These are phyloP conservation scores for Podaxis rugospora DNA, from an alignment of 768 basidiomycete species.

Conservation along the genomic window DNA sequence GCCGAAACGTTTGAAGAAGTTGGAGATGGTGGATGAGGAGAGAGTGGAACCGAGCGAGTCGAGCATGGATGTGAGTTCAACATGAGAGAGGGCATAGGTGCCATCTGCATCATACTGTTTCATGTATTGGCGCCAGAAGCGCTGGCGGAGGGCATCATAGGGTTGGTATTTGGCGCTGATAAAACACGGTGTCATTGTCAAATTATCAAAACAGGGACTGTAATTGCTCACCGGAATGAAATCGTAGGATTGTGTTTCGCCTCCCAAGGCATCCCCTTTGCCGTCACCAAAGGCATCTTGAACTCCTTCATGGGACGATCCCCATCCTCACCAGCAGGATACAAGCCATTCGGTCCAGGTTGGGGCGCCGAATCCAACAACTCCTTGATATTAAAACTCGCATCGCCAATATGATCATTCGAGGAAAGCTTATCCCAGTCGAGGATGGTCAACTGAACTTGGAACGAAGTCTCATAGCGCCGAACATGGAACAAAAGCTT, in stretches of 20 bases:
- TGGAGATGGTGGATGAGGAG: slow-evolving; percentile 62
- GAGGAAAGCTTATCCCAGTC: slow-evolving; percentile 95
- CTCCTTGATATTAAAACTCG: slow-evolving; percentile 63
- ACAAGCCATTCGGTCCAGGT: slow-evolving; percentile 59
- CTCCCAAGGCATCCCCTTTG: slow-evolving; percentile 68
- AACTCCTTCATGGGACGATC: slow-evolving; percentile 75
- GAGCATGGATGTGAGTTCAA: slow-evolving; percentile 92
- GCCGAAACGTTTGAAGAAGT: slow-evolving; percentile 72
- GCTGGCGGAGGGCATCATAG: slow-evolving; percentile 85
- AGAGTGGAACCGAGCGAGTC: slow-evolving; percentile 96
- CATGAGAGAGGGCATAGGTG: slow-evolving; percentile 62
- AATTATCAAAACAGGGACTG: neutral
- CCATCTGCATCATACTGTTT: slow-evolving; percentile 90
- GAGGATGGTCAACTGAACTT: slow-evolving; percentile 76
- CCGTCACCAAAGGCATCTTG: slow-evolving; percentile 55
- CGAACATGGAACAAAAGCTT: slow-evolving; percentile 94
- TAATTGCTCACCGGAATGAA: slow-evolving; percentile 49
- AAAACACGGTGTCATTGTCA: neutral
- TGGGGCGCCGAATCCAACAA: slow-evolving; percentile 66
- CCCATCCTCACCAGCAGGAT: slow-evolving; percentile 41
- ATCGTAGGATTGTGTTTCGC: slow-evolving; percentile 67
- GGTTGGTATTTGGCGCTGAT: slow-evolving; percentile 90
- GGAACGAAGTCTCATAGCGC: slow-evolving; percentile 75
- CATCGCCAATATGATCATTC: slow-evolving; percentile 88
- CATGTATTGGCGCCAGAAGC: slow-evolving; percentile 87